Evolutionary conservation across 2,329 filamentous ascomycete genomes (phyloP).

Genomic region (Cucurbitaria berberidis): DNA sequence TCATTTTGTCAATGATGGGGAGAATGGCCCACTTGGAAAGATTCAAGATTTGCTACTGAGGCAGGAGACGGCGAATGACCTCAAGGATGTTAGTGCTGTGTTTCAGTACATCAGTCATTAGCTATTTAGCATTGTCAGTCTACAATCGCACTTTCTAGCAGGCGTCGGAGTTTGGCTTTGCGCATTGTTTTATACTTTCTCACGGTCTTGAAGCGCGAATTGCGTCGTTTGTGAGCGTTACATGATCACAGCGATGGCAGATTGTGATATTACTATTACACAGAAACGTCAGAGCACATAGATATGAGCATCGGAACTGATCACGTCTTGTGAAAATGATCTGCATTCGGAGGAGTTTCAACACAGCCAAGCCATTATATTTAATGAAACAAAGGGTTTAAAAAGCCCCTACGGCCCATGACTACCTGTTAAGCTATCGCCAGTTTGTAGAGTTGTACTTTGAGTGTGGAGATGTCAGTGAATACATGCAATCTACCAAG

Average conservation of each 20-base stretch:
- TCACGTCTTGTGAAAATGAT: too few relatives aligned
- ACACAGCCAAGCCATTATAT: too few relatives aligned
- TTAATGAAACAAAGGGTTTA: too few relatives aligned
- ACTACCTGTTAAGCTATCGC: too few relatives aligned
- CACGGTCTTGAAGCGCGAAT: constrained; percentile 5
- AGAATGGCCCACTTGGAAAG: constrained; percentile 68
- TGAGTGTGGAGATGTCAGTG: too few relatives aligned
- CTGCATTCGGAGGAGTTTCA: too few relatives aligned
- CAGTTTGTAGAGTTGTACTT: too few relatives aligned
- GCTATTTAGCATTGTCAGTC: background rate
- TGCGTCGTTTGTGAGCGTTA: background rate
- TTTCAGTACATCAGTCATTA: constrained; percentile 98
- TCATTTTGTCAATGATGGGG: constrained; percentile 83
- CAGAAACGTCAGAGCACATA: background rate
- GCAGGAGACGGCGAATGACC: constrained; percentile 75
- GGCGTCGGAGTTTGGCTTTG: background rate
- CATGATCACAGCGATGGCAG: constrained; percentile 1
- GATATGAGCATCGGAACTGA: background rate
- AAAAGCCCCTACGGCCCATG: too few relatives aligned
- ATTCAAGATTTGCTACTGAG: constrained; percentile 92
- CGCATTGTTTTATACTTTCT: background rate
- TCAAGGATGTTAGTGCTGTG: constrained; percentile 82
- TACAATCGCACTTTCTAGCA: background rate
- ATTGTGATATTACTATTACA: background rate
- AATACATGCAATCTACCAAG: too few relatives aligned